A percentile compares a stretch with the other conserved stretches of the same genome.
phyloP scores from a whole-genome alignment of 164 flowering plant genomes.

The grape (Vitis vinifera) region DNA sequence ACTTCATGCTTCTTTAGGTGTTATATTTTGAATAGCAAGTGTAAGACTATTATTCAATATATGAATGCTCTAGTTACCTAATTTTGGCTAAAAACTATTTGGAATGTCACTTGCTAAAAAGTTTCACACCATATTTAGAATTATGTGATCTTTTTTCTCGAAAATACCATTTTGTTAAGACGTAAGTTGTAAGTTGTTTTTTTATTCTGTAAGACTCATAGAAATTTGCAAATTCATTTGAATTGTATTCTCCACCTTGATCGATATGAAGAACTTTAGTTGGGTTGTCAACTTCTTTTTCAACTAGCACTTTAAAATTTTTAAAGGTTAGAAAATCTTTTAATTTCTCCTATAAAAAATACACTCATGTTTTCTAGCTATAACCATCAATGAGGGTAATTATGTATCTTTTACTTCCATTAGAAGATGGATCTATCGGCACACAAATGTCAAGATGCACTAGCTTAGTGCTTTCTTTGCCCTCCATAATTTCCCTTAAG shows the following conservation, averaged over 20 bases:
- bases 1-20: too few relatives aligned
- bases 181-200: too few relatives aligned
- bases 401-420: background rate
- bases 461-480: background rate
- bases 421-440: conserved; percentile 10
- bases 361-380: background rate
- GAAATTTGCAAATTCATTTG: too few relatives aligned
- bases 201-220: too few relatives aligned
- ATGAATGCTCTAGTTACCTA: background rate
- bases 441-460: conserved; percentile 7
- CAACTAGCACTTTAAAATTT: too few relatives aligned
- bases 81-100: background rate
- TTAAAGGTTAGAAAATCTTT: too few relatives aligned
- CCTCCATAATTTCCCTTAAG: conserved; percentile 8
- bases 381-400: too few relatives aligned
- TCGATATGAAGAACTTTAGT: background rate
- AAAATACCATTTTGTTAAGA: background rate
- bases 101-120: background rate
- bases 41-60: background rate
- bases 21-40: too few relatives aligned
- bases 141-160: background rate
- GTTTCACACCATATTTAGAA: background rate
- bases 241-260: conserved; percentile 3
- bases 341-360: conserved; percentile 1
- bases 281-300: background rate